A percentile compares a stretch with the other conserved stretches of the same genome.
Evolutionary conservation across 1,284 basidiomycete genomes (phyloP).

Genomic region (Leccinum laetum): DNA sequence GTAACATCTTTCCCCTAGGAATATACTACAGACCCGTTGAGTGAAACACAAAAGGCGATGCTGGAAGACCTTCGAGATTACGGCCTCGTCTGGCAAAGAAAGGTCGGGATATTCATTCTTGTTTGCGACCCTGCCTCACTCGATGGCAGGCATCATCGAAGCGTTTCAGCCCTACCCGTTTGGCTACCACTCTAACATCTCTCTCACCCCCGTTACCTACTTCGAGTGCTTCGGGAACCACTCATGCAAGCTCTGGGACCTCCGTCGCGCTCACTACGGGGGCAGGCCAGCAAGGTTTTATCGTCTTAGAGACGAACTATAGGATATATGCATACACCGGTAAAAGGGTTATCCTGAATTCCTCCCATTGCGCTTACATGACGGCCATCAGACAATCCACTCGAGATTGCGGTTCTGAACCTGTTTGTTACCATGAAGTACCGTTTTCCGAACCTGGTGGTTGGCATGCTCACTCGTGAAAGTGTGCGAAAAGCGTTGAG

Average conservation of each 20-base stretch:
- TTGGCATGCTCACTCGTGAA: conserved; percentile 93
- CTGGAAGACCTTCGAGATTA: conserved; percentile 93
- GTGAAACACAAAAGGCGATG: conserved; percentile 83
- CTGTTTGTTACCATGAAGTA: conserved; percentile 93
- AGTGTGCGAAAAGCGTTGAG: conserved; percentile 93
- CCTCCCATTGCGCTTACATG: conserved; percentile 17
- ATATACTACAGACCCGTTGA: conserved; percentile 85
- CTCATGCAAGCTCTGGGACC: conserved; percentile 17
- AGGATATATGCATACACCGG: conserved; percentile 98
- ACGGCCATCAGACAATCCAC: conserved; percentile 73
- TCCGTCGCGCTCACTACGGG: conserved; percentile 40
- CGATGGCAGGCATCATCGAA: conserved; percentile 58
- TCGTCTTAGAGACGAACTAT: conserved; percentile 98
- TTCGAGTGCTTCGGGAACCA: conserved; percentile 48
- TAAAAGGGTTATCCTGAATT: conserved; percentile 34
- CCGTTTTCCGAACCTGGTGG: conserved; percentile 95
- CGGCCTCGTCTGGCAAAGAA: conserved; percentile 87
- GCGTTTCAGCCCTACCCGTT: conserved; percentile 93
- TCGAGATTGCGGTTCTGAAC: conserved; percentile 96
- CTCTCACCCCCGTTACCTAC: conserved; percentile 73
- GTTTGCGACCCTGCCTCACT: conserved; percentile 8
- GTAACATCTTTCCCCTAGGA: conserved; percentile 50
- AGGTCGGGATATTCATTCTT: conserved; percentile 40
- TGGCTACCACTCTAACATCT: conserved; percentile 92
- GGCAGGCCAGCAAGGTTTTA: conserved; percentile 78